Percentiles rank a stretch among this genome's conserved stretches.
phyloP scores from a whole-genome alignment of 176 grass and related monocot species.

The Cocos nucifera region DNA sequence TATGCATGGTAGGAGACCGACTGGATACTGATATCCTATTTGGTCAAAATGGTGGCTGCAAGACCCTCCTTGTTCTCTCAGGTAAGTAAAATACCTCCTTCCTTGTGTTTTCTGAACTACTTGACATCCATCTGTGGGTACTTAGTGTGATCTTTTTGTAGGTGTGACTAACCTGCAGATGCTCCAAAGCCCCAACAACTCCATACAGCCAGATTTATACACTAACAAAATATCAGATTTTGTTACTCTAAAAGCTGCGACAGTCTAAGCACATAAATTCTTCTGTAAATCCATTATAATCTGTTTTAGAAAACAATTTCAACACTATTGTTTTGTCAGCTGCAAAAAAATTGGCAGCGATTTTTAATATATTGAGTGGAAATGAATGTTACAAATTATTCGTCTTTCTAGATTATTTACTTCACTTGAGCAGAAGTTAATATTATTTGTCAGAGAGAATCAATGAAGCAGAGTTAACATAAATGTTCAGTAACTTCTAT shows the following conservation, averaged over 20 bases:
- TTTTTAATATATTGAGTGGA: no score
- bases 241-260: slow-evolving; percentile 61
- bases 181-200: slow-evolving; percentile 78
- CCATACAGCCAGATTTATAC: slow-evolving; percentile 89
- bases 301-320: no score
- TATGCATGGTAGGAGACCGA: slow-evolving; percentile 99
- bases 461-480: no score
- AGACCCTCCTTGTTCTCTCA: slow-evolving; percentile 93
- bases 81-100: slow-evolving; percentile 34
- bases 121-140: neutral
- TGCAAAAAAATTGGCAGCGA: no score
- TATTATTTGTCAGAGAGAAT: no score
- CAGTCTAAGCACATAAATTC: slow-evolving; percentile 37
- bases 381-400: no score
- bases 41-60: slow-evolving; percentile 95
- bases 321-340: no score
- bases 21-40: slow-evolving; percentile 93
- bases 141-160: slow-evolving; percentile 18
- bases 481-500: no score
- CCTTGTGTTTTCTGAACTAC: neutral
- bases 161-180: slow-evolving; percentile 79
- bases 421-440: no score
- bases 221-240: slow-evolving; percentile 87
- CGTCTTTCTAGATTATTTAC: no score
- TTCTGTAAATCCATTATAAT: no score